Evolutionary conservation across 169 alveolate genomes (phyloP).

Genomic region (Plasmodium billcollinsi): DNA sequence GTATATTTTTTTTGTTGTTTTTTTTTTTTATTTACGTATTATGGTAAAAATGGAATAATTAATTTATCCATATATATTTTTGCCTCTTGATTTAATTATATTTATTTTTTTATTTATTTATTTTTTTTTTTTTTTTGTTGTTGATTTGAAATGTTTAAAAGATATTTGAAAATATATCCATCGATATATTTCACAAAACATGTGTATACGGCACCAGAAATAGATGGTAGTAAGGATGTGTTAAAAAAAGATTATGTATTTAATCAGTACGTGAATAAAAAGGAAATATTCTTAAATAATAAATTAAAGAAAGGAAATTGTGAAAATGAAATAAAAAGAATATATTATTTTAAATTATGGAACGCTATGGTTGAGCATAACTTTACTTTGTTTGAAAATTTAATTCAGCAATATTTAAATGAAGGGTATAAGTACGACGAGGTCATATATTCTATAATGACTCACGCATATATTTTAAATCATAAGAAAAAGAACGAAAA

Average conservation of each 20-base stretch:
- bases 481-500: constrained; percentile 82
- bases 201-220: constrained; percentile 64
- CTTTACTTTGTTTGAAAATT: constrained; percentile 71
- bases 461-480: constrained; percentile 82
- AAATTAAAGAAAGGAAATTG: constrained; percentile 60
- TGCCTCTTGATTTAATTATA: too few relatives aligned
- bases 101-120: not conserved
- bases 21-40: too few relatives aligned
- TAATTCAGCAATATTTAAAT: constrained; percentile 69
- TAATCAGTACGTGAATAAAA: constrained; percentile 48
- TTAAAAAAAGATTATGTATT: constrained; percentile 72
- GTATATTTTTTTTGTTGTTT: not conserved
- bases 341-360: constrained; percentile 73
- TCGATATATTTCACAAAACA: constrained; percentile 71
- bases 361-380: constrained; percentile 71
- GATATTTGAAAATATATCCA: constrained; percentile 68
- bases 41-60: too few relatives aligned
- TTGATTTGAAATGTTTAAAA: constrained; percentile 31
- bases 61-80: too few relatives aligned
- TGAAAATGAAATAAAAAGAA: constrained; percentile 64
- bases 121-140: not conserved
- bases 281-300: constrained; percentile 45
- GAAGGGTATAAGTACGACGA: constrained; percentile 85
- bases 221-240: constrained; percentile 4
- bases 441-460: constrained; percentile 87